Evolutionary conservation across 352 stramenopile species (phyloP), one percentile per base, ranked within the genome.

Genomic region (Halophytophthora polymorphica): DNA sequence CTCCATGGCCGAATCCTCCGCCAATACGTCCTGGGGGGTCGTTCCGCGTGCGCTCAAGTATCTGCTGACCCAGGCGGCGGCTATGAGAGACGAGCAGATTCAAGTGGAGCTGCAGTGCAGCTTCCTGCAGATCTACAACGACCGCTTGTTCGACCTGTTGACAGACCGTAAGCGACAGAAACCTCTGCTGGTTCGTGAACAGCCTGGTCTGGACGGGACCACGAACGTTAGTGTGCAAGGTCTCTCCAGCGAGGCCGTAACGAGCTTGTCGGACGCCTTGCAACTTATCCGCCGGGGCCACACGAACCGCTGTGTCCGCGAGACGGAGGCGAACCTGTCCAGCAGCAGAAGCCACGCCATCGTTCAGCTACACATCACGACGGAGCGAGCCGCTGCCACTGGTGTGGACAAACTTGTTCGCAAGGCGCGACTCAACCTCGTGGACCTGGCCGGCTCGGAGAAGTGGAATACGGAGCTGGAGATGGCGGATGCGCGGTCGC

Each of bases 121-220:
- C 51, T 98, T 96, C 51, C 58, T 98, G 19, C 92, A 98, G 61
- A 92, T 98, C 39, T 97, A 98, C 80, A 98, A 98, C 50, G 96
- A 98, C 50, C 76, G 75, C 11, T 86, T 98, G 13, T 92, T 90
- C 45, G 95, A 97, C 50, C 64, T 98, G 11, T 69, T 98, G 35
- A 85, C 74, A 0, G 80, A 91, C 42, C 71, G 72, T 0, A 68
- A 69, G 39, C 56, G 75, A 14, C 77, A 90, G 18, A 86, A 84
- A 22, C 80, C 83, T n/a, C 61, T 93, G 15, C 45, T 86, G 18
- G 49, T 93, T 28, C 74, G 83, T 1, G 83, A 93, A 34, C 77
- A 85, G 18, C 80, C 80, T 2, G 56, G 57, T 8, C 6, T 69
- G 4, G 74, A 88, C 2, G 78, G 81, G 5, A 64, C 45, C 0